Evolutionary conservation across 108 stramenopile species (phyloP), one percentile per base, ranked within the genome.

Genomic region (Stephanodiscus minutulus): DNA sequence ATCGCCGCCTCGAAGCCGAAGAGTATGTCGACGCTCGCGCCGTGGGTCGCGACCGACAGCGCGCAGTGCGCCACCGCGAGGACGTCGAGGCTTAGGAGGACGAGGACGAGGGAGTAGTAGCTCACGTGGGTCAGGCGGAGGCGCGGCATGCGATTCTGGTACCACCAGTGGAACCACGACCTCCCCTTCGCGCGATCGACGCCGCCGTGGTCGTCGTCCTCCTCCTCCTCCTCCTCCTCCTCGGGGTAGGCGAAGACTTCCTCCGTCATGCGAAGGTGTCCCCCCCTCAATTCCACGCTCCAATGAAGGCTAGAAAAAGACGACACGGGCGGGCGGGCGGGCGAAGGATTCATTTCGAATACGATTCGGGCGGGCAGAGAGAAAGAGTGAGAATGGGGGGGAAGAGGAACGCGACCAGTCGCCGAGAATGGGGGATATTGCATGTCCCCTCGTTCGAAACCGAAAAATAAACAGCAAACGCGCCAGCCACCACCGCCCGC

Each of bases 1-100:
- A 98, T 95, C 35, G 95, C 91, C 28, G 71, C 86, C 82, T 99
- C 99, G 68, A 97, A 98, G 24, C 87, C 96, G 82, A 98, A 98
- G 1, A 98, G 72, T 29, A 98, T 85, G n/a, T 84, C 69, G 22
- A 97, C 96, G 37, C 84, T 79, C 2, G 92, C 83, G 36, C 98
- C 98, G 43, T 88, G 48, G 28, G 76, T 64, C 22, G 82, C 64
- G 18, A 96, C 80, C 50, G 82, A 61, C 24, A 70, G 68, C 28
- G 74, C 89, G 61, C 87, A 88, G 50, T 83, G 69, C 12, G 82
- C 73, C 47, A 97, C 81, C 10, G 81, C 88, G 2, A 82, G 57
- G 22, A 84, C 41, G 61, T 96, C 94, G 0, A 88, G 37, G 9
- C 81, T 8, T 28, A 90, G 79, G n/a, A 97, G 79, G 9, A 80